phyloP scores from a whole-genome alignment of 257 asterid genomes.

The Marsdenia floribunda region DNA sequence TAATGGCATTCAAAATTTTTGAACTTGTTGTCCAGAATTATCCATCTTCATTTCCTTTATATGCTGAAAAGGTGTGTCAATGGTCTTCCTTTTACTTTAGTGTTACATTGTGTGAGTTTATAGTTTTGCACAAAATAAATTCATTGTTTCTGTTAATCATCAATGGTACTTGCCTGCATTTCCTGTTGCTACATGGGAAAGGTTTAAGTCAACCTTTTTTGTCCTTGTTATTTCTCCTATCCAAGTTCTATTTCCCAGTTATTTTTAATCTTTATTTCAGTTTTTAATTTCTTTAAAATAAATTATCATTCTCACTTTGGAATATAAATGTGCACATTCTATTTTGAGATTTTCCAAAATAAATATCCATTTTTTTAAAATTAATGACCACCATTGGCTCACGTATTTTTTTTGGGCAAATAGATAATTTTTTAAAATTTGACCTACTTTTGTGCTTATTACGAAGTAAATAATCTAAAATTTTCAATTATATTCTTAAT shows the following conservation, averaged over 20 bases:
- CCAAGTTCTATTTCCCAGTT: background rate
- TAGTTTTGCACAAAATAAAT: background rate
- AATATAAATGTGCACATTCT: background rate
- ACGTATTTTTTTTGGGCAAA: no score
- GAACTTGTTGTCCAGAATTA: constrained; percentile 73
- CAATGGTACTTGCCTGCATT: background rate
- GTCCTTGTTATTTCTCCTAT: background rate
- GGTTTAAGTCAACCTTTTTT: background rate
- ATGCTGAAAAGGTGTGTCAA: constrained; percentile 73
- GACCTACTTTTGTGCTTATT: no score
- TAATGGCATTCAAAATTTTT: constrained; percentile 78
- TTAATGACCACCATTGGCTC: no score
- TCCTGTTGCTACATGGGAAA: constrained; percentile 6
- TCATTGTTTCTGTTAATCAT: background rate
- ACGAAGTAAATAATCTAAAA: no score
- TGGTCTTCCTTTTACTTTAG: constrained; percentile 8
- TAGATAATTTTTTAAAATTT: no score
- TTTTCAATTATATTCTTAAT: no score
- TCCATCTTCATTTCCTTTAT: constrained; percentile 64
- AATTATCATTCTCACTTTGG: background rate
- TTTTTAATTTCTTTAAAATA: background rate
- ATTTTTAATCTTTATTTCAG: background rate
- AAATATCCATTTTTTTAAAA: no score
- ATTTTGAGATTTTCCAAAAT: background rate
- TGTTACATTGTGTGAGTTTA: background rate